These are phyloP conservation scores for Fraxinus xanthoxyloides DNA, from an alignment of 305 asterid species.

Conservation along the genomic window DNA sequence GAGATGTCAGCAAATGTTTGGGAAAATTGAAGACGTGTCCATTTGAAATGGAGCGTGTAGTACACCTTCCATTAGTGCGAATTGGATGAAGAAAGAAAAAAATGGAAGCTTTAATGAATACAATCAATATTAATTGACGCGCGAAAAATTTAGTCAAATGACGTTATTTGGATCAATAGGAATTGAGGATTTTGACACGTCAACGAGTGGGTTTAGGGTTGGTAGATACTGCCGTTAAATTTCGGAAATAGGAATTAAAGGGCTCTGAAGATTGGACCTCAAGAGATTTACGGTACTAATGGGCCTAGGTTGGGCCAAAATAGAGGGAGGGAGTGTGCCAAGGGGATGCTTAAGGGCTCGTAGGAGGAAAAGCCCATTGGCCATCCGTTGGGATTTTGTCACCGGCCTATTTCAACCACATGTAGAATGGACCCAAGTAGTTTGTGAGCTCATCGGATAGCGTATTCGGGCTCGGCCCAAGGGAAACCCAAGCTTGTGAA, in stretches of 20 bases:
- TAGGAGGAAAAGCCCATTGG: background rate
- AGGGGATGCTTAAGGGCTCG: background rate
- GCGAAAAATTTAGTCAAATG: background rate
- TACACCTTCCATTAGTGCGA: background rate
- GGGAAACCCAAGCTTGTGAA: background rate
- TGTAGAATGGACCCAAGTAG: background rate
- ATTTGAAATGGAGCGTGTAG: background rate
- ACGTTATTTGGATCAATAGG: slow-evolving; percentile 13
- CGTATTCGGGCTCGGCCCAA: background rate
- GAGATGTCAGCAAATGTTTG: background rate
- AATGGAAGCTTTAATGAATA: background rate
- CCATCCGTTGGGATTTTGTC: background rate
- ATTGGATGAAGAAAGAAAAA: background rate
- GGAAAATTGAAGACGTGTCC: background rate
- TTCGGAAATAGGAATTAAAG: background rate
- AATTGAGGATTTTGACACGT: background rate
- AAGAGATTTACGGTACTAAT: background rate
- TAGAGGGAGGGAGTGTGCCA: background rate
- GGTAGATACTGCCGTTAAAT: background rate
- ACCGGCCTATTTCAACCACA: background rate
- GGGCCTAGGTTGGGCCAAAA: background rate
- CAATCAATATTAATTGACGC: background rate
- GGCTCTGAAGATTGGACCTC: background rate
- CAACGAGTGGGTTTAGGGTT: background rate
- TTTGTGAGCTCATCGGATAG: background rate